A percentile compares a stretch with the other conserved stretches of the same genome.
Conservation (phyloP, 2,329 filamentous ascomycete species). For the Aphanocladium album region DNA sequence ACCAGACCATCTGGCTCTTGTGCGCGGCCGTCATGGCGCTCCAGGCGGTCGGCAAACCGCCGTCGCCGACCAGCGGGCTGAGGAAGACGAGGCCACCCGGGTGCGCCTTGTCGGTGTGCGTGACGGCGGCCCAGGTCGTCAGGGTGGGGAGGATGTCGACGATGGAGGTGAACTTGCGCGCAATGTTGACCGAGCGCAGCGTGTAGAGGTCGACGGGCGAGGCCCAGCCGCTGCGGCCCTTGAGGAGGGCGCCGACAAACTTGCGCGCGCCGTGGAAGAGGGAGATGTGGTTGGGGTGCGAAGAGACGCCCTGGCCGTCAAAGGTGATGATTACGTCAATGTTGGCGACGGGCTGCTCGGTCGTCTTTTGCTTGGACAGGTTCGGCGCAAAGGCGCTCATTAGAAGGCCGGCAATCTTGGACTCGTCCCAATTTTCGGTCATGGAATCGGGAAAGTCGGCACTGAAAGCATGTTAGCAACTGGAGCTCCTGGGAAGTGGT, state of each 20-base stretch:
- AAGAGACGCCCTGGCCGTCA: conserved; percentile 74
- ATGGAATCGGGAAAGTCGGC: conserved; percentile 84
- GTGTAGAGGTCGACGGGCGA: conserved; percentile 83
- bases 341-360: conserved; percentile 39
- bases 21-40: conserved; percentile 86
- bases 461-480: conserved; percentile 14
- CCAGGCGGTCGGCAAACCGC: conserved; percentile 57
- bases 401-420: conserved; percentile 65
- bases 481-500: not conserved
- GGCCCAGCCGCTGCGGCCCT: conserved; percentile 57
- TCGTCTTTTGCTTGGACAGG: conserved; percentile 34
- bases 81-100: conserved; percentile 64
- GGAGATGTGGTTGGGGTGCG: conserved; percentile 89
- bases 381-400: conserved; percentile 68
- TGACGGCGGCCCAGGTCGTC: conserved; percentile 43
- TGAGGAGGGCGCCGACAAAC: conserved; percentile 65
- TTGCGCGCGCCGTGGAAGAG: conserved; percentile 74
- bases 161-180: conserved; percentile 76
- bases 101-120: conserved; percentile 28
- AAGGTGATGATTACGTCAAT: conserved; percentile 90
- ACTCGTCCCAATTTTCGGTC: conserved; percentile 69
- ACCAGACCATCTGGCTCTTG: conserved; percentile 97
- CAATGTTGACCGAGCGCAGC: conserved; percentile 64
- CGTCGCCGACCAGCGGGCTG: conserved; percentile 59
- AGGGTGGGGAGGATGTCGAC: conserved; percentile 73